Evolutionary conservation across 2,329 filamentous ascomycete genomes (phyloP).

Genomic region (Chaetomium globosum): DNA sequence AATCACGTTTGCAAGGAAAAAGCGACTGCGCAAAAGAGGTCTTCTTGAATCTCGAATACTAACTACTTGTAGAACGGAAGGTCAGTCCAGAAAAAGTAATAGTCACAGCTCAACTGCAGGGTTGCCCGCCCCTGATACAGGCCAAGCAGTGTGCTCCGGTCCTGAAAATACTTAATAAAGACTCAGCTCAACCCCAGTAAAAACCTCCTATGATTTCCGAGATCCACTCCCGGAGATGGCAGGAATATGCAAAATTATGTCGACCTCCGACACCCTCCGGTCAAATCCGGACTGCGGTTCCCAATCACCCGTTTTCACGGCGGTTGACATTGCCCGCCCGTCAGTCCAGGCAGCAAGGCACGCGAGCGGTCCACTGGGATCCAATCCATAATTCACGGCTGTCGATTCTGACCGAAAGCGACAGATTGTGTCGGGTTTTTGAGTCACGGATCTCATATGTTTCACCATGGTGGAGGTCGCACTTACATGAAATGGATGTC

Average conservation of each 20-base stretch:
- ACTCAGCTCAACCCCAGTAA: neutral
- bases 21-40: neutral
- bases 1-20: neutral
- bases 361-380: neutral
- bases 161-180: constrained; percentile 19
- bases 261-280: neutral
- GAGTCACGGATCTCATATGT: neutral
- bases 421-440: neutral
- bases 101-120: neutral
- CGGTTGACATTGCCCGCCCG: neutral
- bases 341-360: neutral
- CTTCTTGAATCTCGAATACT: neutral
- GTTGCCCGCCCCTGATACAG: constrained; percentile 6
- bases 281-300: constrained; percentile 5
- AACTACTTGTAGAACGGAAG: neutral
- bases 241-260: constrained; percentile 12
- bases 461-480: neutral
- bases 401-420: neutral
- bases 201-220: constrained; percentile 13
- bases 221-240: constrained; percentile 27
- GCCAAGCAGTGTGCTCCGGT: constrained; percentile 14
- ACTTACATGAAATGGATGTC: neutral
- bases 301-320: constrained; percentile 7
- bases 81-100: neutral
- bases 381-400: neutral